A percentile compares a stretch with the other conserved stretches of the same genome.
Evolutionary conservation across 352 stramenopile genomes (phyloP).

Genomic region (Globisporangium spiculum): DNA sequence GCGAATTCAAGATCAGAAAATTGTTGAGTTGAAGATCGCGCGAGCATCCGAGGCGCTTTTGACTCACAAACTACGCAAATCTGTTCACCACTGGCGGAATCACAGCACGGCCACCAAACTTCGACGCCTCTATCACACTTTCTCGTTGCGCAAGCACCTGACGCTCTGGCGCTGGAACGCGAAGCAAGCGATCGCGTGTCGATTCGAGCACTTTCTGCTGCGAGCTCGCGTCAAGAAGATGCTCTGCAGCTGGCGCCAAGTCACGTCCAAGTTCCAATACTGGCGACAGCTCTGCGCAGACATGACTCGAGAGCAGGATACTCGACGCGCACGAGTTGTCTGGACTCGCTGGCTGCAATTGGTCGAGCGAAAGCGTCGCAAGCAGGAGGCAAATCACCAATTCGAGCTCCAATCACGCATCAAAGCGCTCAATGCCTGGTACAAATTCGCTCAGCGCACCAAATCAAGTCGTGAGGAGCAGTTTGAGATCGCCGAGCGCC

Average conservation of each 20-base stretch:
- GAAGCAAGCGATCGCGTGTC: conserved; percentile 28
- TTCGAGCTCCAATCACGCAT: conserved; percentile 2
- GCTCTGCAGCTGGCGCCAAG: conserved; percentile 22
- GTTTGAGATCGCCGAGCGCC: conserved; percentile 11
- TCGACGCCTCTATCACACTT: conserved; percentile 20
- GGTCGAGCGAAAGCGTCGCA: conserved; percentile 9
- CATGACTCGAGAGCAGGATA: conserved; percentile 11
- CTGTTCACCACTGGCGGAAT: conserved; percentile 25
- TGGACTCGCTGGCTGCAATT: conserved; percentile 28
- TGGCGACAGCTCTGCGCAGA: conserved; percentile 26
- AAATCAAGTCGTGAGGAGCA: conserved; percentile 13
- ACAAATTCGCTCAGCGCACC: neutral
- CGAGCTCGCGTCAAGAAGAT: conserved; percentile 26
- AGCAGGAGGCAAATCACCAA: neutral
- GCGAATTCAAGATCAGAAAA: conserved; percentile 9
- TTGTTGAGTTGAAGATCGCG: conserved; percentile 3
- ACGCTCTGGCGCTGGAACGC: conserved; percentile 27
- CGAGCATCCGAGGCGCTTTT: conserved; percentile 14
- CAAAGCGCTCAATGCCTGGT: conserved; percentile 6
- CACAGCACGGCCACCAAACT: conserved; percentile 12
- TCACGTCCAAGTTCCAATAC: conserved; percentile 20
- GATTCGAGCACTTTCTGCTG: conserved; percentile 29
- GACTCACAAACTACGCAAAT: conserved; percentile 13
- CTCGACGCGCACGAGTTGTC: conserved; percentile 5
- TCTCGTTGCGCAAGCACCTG: conserved; percentile 42